Conservation (phyloP, 2,329 filamentous ascomycete genomes). For the Chrysosphaeria jannelii region DNA sequence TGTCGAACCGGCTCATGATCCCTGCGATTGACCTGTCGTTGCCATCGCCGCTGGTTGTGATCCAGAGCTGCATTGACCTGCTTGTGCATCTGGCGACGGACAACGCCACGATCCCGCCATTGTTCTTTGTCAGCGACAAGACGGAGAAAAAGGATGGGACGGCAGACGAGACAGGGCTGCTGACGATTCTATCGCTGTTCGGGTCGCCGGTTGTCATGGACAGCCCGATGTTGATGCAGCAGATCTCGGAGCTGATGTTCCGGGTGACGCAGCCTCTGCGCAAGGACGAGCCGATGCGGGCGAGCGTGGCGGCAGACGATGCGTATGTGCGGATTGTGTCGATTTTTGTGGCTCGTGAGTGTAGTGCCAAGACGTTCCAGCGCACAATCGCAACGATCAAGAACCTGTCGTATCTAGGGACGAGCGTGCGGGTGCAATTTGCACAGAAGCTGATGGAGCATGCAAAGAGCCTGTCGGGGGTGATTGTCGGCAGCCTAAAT, state of each 20-base stretch:
- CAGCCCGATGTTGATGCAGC: constrained; percentile 89
- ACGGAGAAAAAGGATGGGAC: no score
- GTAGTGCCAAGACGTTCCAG: constrained; percentile 90
- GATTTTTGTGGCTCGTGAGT: constrained; percentile 85
- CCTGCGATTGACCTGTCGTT: constrained; percentile 45
- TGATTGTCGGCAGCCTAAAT: constrained; percentile 59
- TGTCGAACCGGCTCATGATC: constrained; percentile 8
- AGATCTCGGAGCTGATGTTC: constrained; percentile 61
- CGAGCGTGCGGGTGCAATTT: constrained; percentile 64
- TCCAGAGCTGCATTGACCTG: constrained; percentile 77
- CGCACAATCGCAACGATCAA: constrained; percentile 97
- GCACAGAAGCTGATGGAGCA: constrained; percentile 79
- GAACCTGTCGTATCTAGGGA: constrained; percentile 83
- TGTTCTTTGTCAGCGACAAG: constrained; percentile 90
- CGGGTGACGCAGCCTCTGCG: constrained; percentile 69
- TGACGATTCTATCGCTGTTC: constrained; percentile 60
- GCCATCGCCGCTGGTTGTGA: constrained; percentile 62
- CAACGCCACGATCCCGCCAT: constrained; percentile 62
- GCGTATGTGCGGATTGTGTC: constrained; percentile 36
- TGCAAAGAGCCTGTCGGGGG: constrained; percentile 55
- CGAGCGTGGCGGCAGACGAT: constrained; percentile 4
- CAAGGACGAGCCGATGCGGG: constrained; percentile 8
- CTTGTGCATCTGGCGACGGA: constrained; percentile 59
- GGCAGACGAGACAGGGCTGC: constrained; percentile 71
- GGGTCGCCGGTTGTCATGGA: constrained; percentile 93